Conservation (phyloP, 164 flowering plant species). For the Tetrastigma voinierianum region DNA sequence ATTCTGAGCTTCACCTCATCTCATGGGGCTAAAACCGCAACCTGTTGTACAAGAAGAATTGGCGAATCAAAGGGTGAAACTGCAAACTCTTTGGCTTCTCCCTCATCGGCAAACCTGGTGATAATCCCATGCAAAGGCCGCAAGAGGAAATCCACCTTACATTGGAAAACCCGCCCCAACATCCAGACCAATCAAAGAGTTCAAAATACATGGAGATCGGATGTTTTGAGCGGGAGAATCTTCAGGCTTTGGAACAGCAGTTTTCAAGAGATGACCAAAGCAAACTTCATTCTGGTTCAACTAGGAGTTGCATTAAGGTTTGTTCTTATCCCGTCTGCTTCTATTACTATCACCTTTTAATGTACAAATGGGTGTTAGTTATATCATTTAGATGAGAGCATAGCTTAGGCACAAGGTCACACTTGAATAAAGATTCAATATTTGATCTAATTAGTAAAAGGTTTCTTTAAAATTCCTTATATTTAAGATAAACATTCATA, state of each 20-base stretch:
- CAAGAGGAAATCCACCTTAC: no score
- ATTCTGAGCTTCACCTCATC: conserved; percentile 36
- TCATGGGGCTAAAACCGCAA: conserved; percentile 34
- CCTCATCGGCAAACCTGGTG: conserved; percentile 35
- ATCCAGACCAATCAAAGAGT: conserved; percentile 44
- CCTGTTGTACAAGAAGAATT: conserved; percentile 29
- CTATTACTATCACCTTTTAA: no score
- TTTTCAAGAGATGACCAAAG: conserved; percentile 44
- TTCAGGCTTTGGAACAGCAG: conserved; percentile 29
- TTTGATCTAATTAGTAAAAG: no score
- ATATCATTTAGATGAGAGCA: no score
- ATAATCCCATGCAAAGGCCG: conserved; percentile 15
- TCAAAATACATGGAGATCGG: conserved; percentile 37
- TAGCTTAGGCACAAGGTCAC: no score
- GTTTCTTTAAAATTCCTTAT: no score
- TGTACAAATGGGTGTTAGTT: not conserved
- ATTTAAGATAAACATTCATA: no score
- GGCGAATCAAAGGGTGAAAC: conserved; percentile 56
- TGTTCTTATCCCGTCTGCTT: not conserved
- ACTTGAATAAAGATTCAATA: no score
- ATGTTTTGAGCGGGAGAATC: conserved; percentile 50
- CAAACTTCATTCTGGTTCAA: conserved; percentile 48
- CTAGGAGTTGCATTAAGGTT: conserved; percentile 91
- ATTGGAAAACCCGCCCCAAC: no score
- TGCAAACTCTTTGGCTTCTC: conserved; percentile 86